These are phyloP conservation scores for Entomortierella chlamydospora DNA, from an alignment of 192 early-diverging fungal species.

Conservation along the genomic window DNA sequence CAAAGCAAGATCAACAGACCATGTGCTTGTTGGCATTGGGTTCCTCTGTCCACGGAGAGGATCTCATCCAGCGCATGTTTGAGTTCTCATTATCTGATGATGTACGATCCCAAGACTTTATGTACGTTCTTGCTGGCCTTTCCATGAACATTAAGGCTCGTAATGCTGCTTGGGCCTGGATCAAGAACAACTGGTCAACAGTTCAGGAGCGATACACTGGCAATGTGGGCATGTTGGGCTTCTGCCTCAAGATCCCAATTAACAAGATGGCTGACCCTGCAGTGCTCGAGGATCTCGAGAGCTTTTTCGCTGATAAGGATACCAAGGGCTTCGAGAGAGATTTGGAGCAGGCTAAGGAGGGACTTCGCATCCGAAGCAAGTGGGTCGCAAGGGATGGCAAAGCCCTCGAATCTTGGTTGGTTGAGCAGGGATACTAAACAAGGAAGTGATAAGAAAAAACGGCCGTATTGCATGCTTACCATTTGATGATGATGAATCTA, in stretches of 20 bases:
- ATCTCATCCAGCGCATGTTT: slow-evolving; percentile 62
- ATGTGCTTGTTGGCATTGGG: slow-evolving; percentile 69
- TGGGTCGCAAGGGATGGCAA: slow-evolving; percentile 63
- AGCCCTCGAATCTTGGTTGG: slow-evolving; percentile 59
- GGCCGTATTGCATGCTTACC: too few species aligned
- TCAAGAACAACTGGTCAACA: slow-evolving; percentile 62
- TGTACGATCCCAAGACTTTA: slow-evolving; percentile 71
- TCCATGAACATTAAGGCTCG: slow-evolving; percentile 54
- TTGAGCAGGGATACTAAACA: slow-evolving; percentile 40
- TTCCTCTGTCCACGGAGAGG: slow-evolving; percentile 63
- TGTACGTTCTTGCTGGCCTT: slow-evolving; percentile 61
- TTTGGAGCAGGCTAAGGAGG: slow-evolving; percentile 71
- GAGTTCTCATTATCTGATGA: slow-evolving; percentile 65
- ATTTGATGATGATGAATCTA: too few species aligned
- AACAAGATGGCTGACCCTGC: slow-evolving; percentile 59
- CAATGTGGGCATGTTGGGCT: slow-evolving; percentile 71
- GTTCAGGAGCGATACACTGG: slow-evolving; percentile 63
- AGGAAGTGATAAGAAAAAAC: too few species aligned
- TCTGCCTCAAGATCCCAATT: slow-evolving; percentile 60
- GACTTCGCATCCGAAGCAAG: slow-evolving; percentile 63
- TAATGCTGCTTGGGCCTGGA: slow-evolving; percentile 65
- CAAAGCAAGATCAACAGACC: slow-evolving; percentile 57
- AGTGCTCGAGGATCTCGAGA: slow-evolving; percentile 64
- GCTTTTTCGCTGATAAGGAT: slow-evolving; percentile 64
- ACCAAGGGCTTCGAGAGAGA: slow-evolving; percentile 64